phyloP scores from a whole-genome alignment of 345 rosid genomes.

The Streptanthus diversifolius region DNA sequence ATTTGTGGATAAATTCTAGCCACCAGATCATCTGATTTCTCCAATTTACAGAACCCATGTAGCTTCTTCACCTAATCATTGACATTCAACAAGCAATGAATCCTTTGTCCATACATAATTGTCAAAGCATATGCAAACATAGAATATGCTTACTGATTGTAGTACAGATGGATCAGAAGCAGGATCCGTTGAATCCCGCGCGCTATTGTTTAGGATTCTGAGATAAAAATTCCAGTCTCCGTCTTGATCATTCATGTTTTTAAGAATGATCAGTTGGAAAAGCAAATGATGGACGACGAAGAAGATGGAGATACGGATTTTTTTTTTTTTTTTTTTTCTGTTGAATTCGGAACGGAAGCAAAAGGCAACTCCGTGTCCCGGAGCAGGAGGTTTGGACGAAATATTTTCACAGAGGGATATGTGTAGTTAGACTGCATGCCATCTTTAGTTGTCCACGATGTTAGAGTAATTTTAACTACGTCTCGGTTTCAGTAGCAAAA shows the following conservation, averaged over 20 bases:
- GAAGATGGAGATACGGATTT: background rate
- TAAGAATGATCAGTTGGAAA: background rate
- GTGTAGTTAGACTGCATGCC: background rate
- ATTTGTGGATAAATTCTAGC: constrained; percentile 82
- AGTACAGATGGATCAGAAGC: constrained; percentile 79
- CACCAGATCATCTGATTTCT: constrained; percentile 73
- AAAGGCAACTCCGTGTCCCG: background rate
- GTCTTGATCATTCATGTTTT: constrained; percentile 46
- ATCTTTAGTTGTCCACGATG: background rate
- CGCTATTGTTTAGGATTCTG: constrained; percentile 58
- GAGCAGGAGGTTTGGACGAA: background rate
- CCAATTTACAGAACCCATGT: constrained; percentile 61
- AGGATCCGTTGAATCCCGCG: constrained; percentile 79
- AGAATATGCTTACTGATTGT: constrained; percentile 50
- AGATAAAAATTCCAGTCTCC: constrained; percentile 77
- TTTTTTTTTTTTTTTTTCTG: background rate
- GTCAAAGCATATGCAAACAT: background rate
- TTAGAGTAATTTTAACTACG: background rate
- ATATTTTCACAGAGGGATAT: background rate
- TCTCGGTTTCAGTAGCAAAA: background rate
- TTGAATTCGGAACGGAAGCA: background rate
- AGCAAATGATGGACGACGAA: background rate
- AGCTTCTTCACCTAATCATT: constrained; percentile 62
- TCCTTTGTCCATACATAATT: background rate
- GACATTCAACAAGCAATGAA: background rate